Percentiles rank a stretch among this genome's conserved stretches.
These are phyloP conservation scores for Fusarium domesticum DNA, from an alignment of 2,329 filamentous ascomycete species.

Conservation along the genomic window DNA sequence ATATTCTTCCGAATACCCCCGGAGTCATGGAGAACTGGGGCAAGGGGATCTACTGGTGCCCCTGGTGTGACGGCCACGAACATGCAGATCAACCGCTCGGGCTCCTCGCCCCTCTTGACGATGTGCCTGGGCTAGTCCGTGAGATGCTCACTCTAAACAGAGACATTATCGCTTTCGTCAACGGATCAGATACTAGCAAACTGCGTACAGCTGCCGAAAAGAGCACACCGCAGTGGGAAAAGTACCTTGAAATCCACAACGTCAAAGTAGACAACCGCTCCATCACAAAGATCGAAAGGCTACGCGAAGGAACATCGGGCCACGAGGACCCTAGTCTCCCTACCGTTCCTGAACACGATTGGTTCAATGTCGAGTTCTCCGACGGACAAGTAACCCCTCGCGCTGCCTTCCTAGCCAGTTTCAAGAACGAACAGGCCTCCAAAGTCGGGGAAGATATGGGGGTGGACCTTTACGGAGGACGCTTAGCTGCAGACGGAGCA, in stretches of 20 bases:
- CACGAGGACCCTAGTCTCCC: constrained; percentile 41
- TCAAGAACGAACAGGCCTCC: constrained; percentile 46
- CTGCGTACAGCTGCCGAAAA: constrained; percentile 38
- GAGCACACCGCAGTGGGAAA: constrained; percentile 45
- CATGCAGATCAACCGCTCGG: constrained; percentile 58
- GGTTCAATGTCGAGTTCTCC: constrained; percentile 53
- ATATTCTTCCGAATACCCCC: constrained; percentile 53
- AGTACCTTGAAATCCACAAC: constrained; percentile 48
- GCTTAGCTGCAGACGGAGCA: constrained; percentile 41
- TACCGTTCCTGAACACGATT: constrained; percentile 48
- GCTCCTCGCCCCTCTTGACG: constrained; percentile 45
- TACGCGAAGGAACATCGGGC: constrained; percentile 39
- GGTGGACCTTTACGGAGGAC: constrained; percentile 42
- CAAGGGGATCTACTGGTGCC: constrained; percentile 61
- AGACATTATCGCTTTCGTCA: constrained; percentile 56
- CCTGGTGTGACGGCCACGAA: constrained; percentile 63
- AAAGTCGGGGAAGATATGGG: constrained; percentile 46
- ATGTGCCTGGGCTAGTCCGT: constrained; percentile 44
- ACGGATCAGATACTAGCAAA: constrained; percentile 53
- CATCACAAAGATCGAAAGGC: constrained; percentile 47
- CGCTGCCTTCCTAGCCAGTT: constrained; percentile 52
- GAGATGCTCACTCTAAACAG: constrained; percentile 54
- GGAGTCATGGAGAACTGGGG: constrained; percentile 56
- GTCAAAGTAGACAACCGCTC: constrained; percentile 55
- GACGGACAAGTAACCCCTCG: constrained; percentile 45